A percentile compares a stretch with the other conserved stretches of the same genome.
These are phyloP conservation scores for Nakazawaea molendinolei DNA, from an alignment of 805 yeast genomes.

Conservation along the genomic window DNA sequence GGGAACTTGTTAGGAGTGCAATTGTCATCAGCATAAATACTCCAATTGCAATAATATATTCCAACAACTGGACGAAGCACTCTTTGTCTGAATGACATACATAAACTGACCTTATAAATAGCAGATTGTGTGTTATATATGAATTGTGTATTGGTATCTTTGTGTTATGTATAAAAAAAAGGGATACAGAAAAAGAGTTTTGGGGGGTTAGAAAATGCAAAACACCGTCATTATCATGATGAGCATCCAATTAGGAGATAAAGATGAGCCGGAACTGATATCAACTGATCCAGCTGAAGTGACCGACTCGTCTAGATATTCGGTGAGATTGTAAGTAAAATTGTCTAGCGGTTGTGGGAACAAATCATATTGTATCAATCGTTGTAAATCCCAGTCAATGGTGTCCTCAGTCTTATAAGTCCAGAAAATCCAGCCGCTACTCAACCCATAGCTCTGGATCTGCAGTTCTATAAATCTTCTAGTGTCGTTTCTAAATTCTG, in stretches of 20 bases:
- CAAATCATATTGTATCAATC: constrained; percentile 47
- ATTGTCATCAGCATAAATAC: constrained; percentile 44
- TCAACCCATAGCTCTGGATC: constrained; percentile 67
- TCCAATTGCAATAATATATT: constrained; percentile 45
- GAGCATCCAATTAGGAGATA: neutral
- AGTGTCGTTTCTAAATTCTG: constrained; percentile 44
- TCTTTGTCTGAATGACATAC: neutral
- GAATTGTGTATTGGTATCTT: too few relatives aligned
- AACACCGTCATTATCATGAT: neutral
- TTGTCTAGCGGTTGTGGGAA: constrained; percentile 71
- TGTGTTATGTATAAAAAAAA: too few relatives aligned
- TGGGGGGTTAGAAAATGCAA: neutral
- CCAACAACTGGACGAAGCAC: neutral
- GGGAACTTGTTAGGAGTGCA: constrained; percentile 47
- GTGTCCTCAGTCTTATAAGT: constrained; percentile 82
- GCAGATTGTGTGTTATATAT: too few relatives aligned
- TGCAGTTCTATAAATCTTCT: constrained; percentile 84
- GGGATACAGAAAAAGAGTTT: neutral
- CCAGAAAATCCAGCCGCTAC: constrained; percentile 92
- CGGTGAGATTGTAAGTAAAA: neutral
- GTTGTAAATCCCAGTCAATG: constrained; percentile 79
- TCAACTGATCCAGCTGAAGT: neutral
- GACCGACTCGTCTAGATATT: neutral
- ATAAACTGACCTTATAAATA: too few relatives aligned
- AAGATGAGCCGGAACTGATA: constrained; percentile 1